Evolutionary conservation across 108 stramenopile species (phyloP).

Genomic region (Epithemia pelagica): DNA sequence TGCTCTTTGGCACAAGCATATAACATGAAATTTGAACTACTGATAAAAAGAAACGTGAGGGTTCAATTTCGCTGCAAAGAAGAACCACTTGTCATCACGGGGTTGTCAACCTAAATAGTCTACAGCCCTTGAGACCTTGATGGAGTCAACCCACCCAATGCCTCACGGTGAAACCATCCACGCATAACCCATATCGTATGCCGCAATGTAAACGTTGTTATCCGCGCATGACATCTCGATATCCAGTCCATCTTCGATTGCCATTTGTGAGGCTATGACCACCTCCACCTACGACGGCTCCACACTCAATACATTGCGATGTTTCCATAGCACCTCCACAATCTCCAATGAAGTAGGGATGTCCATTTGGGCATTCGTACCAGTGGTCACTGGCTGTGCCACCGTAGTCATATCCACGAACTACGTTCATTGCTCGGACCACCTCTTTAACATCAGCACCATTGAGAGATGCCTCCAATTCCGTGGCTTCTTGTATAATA

Average conservation of each 20-base stretch:
- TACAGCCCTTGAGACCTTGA: too few relatives aligned
- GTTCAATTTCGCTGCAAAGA: too few relatives aligned
- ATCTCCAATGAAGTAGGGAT: conserved; percentile 51
- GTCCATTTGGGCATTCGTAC: conserved; percentile 53
- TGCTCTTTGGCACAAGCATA: too few relatives aligned
- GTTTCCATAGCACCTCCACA: conserved; percentile 44
- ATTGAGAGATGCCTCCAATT: not conserved
- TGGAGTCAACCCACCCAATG: too few relatives aligned
- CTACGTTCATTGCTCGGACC: conserved; percentile 30
- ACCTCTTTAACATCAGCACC: conserved; percentile 18
- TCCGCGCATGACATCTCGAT: not conserved
- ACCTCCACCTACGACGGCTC: conserved; percentile 30
- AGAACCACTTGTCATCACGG: too few relatives aligned
- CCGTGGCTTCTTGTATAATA: not conserved
- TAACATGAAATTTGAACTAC: too few relatives aligned
- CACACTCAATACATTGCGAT: conserved; percentile 33
- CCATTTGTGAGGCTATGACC: conserved; percentile 18
- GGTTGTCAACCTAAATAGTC: too few relatives aligned
- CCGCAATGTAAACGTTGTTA: too few relatives aligned
- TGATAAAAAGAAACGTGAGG: too few relatives aligned
- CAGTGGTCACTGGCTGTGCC: conserved; percentile 31
- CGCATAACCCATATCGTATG: too few relatives aligned
- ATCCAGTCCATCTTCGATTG: conserved; percentile 12
- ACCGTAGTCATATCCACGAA: conserved; percentile 27
- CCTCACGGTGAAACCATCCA: too few relatives aligned